These are phyloP conservation scores for Lantana camara DNA, from an alignment of 257 asterid species.

Conservation along the genomic window DNA sequence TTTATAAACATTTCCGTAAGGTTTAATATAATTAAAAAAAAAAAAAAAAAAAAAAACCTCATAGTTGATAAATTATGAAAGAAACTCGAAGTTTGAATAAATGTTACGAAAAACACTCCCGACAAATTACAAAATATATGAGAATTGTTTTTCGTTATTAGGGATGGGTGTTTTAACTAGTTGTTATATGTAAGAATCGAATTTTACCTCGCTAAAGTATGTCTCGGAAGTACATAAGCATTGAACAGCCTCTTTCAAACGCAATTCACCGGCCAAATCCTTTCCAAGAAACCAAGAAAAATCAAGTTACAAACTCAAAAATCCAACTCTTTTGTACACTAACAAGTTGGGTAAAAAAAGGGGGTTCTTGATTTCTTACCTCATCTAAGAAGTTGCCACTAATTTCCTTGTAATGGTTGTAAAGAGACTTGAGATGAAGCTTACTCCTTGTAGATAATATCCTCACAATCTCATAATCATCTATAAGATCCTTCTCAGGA, in stretches of 20 bases:
- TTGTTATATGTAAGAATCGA: not conserved
- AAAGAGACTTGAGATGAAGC: conserved; percentile 56
- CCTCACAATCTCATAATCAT: conserved; percentile 58
- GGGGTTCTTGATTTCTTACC: conserved; percentile 36
- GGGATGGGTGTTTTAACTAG: too few species aligned
- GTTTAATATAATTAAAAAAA: too few species aligned
- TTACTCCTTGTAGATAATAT: conserved; percentile 80
- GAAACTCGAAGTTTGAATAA: too few species aligned
- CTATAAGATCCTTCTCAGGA: conserved; percentile 25
- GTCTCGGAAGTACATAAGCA: conserved; percentile 62
- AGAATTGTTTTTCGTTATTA: too few species aligned
- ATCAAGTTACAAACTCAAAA: not conserved
- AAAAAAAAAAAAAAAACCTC: too few species aligned
- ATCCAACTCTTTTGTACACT: too few species aligned
- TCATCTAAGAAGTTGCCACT: conserved; percentile 60
- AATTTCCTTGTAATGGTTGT: conserved; percentile 67
- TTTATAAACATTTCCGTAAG: too few species aligned
- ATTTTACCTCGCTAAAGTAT: conserved; percentile 63
- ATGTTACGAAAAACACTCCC: too few species aligned
- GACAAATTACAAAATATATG: too few species aligned
- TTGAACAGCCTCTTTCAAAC: conserved; percentile 51
- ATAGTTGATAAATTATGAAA: too few species aligned
- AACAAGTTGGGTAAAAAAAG: too few species aligned
- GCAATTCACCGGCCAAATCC: conserved; percentile 52
- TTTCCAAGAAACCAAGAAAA: not conserved